Base-by-base conservation (phyloP, 805 yeast genomes). In the Wickerhamiella nectarea region DNA sequence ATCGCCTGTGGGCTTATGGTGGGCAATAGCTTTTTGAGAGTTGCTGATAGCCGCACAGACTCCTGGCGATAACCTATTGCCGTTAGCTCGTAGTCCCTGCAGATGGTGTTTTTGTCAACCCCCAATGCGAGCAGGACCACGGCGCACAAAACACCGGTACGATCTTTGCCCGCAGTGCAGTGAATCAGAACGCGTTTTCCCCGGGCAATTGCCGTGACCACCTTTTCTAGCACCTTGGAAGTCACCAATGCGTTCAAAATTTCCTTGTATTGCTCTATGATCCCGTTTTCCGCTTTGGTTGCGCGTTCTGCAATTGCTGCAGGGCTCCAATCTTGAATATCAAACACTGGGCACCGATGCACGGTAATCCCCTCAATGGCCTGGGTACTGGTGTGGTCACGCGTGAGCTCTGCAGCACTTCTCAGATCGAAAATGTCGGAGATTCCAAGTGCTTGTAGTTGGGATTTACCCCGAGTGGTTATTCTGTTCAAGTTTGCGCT, bases 101-200 rank as follows among this genome's bases (percentile, higher is more conserved):
- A 75, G 31, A 83, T 67, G 1, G 75, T 72, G 50, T 74, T 72
- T 10, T 68, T 66, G 47, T 79, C 84, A 3, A 83, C 82, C 0
- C 82, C 87, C 4, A 72, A 62, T 7, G 81, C 56, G 15, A 75
- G 61, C 36, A 83, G 64, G 4, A 83, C 64, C 48, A 84, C 58
- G 76, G 84, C 80, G 2, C 78, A 71, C 50, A 80, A 56, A 11
- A 82, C 67, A 0, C 94, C 94, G 0, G 94, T 83, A 36, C 94
- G 70, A 57, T 84, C 94, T 58, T 83, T 84, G 2, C 94, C 94
- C 1, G 89, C 89, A 3, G 87, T 74, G 61, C 94, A 84, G 56
- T 82, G 89, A 58, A 77, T 74, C 8, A 79, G 60, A 46, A 84
- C 62, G 8, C 15, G 26, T 21, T 18, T 31, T 19, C 36, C 42